A percentile compares a stretch with the other conserved stretches of the same genome.
Evolutionary conservation across 345 rosid species (phyloP).

Genomic region (Pugionium dolabratum): DNA sequence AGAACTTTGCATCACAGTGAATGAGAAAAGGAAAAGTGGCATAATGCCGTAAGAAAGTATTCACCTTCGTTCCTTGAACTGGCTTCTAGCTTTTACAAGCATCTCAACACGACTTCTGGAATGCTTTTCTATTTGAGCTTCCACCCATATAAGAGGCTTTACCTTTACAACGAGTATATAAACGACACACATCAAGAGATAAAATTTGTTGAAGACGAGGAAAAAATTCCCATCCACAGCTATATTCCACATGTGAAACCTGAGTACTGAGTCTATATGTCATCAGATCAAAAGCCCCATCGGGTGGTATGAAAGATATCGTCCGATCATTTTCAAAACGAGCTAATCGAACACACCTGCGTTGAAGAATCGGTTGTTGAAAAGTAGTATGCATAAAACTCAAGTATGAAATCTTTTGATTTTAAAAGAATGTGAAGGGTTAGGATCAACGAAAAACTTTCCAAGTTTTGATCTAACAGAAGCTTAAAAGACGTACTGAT

Average conservation of each 20-base stretch:
- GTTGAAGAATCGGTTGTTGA: constrained; percentile 18
- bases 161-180: constrained; percentile 49
- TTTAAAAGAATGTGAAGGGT: neutral
- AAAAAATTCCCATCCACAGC: neutral
- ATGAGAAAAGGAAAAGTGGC: constrained; percentile 17
- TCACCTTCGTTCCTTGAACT: constrained; percentile 94
- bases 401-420: constrained; percentile 3
- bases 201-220: neutral
- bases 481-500: constrained; percentile 59
- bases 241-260: constrained; percentile 47
- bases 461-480: neutral
- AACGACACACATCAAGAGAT: neutral
- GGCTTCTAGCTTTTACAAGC: constrained; percentile 88
- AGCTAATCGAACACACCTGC: constrained; percentile 93
- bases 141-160: constrained; percentile 37
- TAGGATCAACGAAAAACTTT: constrained; percentile 1
- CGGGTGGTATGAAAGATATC: constrained; percentile 95
- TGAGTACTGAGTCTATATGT: constrained; percentile 95
- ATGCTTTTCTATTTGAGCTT: constrained; percentile 87
- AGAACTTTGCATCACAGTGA: constrained; percentile 9
- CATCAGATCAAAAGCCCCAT: constrained; percentile 98
- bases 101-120: constrained; percentile 92
- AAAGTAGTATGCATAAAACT: neutral
- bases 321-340: constrained; percentile 96
- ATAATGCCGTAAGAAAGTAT: neutral